Evolutionary conservation across 2,329 filamentous ascomycete species (phyloP), one percentile per base, ranked within the genome.

Genomic region (Sporothrix phasma): DNA sequence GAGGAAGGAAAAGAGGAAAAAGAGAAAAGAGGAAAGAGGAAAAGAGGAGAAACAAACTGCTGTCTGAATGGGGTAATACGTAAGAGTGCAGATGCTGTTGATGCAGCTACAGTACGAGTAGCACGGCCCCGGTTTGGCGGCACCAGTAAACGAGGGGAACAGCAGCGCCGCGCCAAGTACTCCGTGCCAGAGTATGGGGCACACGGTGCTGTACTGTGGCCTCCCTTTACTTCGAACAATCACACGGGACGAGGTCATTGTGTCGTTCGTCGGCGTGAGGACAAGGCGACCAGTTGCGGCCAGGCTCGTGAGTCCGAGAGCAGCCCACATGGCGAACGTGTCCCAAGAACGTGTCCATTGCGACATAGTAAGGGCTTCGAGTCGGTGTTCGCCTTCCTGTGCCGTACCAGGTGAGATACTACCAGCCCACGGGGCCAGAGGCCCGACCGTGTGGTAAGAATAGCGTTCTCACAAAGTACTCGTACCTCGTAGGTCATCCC

Each of bases 41-140:
- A 13, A 60, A n/a, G 46, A 51, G 37, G 22, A 46, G 34, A 29
- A 5, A 34, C n/a, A 41, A 24, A 10, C 15, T 29, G 45, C 60
- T 62, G 60, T 51, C 60, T 34, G 22, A 15, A 62, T 29, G 46
- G 31, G 47, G 60, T 53, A 62, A 62, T 29, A 62, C 60, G 59
- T 61, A 51, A 49, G 31, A 24, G 10, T 29, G 22, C 22, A 43
- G 60, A 8, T 43, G 60, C 46, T 43, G 31, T 53, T 19, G 58
- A 7, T 31, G 7, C 10, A 24, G 19, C 31, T 34, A 6, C 15
- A n/a, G n/a, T n/a, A n/a, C n/a, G n/a, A n/a, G n/a, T 53, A 29
- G 49, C 49, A 53, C 49, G 19, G 34, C 29, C 49, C 49, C 5
- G 29, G 29, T 53, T 51, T 37, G 49, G 49, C 22, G 49, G 19